Base-by-base conservation (phyloP, 768 basidiomycete genomes). In the Pleurotus citrinopileatus region DNA sequence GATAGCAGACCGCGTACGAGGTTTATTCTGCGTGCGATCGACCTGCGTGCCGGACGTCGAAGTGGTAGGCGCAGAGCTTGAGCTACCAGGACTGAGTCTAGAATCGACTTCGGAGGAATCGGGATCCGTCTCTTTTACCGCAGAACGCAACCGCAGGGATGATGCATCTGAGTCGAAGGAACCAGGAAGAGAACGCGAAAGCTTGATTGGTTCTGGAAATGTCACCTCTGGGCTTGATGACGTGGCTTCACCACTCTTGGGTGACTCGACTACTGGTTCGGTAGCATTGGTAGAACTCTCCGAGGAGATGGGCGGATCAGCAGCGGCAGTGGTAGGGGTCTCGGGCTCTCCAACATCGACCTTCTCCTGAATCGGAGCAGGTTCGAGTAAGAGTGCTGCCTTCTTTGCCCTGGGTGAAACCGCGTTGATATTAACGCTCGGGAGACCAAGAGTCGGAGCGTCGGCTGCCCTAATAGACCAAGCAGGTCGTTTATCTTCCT, bases 401-500 rank as follows among this genome's bases (percentile, higher is more conserved):
- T 29, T 25, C 25, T 47, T 50, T n/a, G 34, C 48, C 19, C 20
- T 51, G 13, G n/a, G 13, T 2, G 48, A 34, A 23, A 47, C n/a
- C 7, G 32, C 19, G 17, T 19, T 40, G 7, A n/a, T 7, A 7
- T n/a, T 37, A n/a, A n/a, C 48, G 15, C 61, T 50, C 25, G 67
- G 52, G 5, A 71, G 53, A 2, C 77, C 77, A 27, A 80, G 66
- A 7, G 72, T 61, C 4, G 75, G 74, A 5, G 76, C 72, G 52
- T 74, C 74, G 0, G 71, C 54, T 2, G 76, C 77, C 25, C 76
- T 74, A 36, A 71, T 48, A 1, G 74, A 75, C 78, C 77, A 79
- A 15, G 62, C 60, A 19, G 69, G 70, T 10, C 51, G 28, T 60
- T 25, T 51, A 26, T 37, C 34, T 29, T 51, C 48, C 19, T 51